Base-by-base conservation (phyloP, 257 asterid species). In the Craterostigma plantagineum region DNA sequence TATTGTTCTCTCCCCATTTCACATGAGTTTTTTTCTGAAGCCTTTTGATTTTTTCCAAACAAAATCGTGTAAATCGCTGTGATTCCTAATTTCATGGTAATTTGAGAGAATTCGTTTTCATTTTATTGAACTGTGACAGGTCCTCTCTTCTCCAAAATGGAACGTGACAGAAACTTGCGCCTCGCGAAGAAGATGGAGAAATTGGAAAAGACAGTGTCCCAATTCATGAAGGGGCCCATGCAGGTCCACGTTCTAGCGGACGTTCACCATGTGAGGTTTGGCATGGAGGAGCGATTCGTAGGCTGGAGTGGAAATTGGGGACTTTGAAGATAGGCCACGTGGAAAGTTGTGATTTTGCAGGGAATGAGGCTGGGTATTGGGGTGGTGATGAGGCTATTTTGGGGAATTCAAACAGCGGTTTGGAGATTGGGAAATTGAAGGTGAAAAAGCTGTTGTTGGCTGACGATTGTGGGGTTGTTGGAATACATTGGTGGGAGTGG, bases 241-340 rank as follows among this genome's bases (percentile, higher is more conserved):
- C 92, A 70, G 65, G 91, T 79, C 14, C 92, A 81, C 62, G 79
- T 85, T 42, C 72, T 85, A 27, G 96, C 96, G 0, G 96, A 85
- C 33, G 94, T 85, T 13, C 96, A 85, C 45, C 94, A 75, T 48
- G 63, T 75, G 57, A 68, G 68, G 68, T 71, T 75, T 45, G 83
- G 66, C 18, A 56, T 73, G 73, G 71, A 56, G 14, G 91, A 75
- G 71, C 61, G 72, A 70, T 75, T 77, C 10, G 94, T 42, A 62
- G 77, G 53, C 58, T 85, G 63, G 93, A 78, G 59, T 75, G 86
- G 79, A 62, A 65, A 57, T 68, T 81, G 49, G 92, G 79, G 33
- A 70, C 80, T 14, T 68, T 81, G 64, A 75, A 73, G 50, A 77
- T 81, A 13, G 92, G 96, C 14, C 77, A 64, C 10, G 81, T 73